Base-by-base conservation (phyloP, 768 basidiomycete genomes). In the Mycena rosella region DNA sequence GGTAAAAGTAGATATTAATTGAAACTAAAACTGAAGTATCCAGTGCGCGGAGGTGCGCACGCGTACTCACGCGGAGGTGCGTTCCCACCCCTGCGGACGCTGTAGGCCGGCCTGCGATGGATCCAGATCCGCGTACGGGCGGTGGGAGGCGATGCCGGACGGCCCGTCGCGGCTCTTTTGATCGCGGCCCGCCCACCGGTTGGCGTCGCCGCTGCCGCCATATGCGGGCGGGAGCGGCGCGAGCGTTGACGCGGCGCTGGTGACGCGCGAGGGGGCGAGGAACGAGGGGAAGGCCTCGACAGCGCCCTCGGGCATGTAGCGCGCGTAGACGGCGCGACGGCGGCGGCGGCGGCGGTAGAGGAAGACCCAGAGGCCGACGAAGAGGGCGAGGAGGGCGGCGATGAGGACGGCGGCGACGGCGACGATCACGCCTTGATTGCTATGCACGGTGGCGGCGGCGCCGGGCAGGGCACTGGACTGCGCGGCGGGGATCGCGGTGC, bases 281-380 rank as follows among this genome's bases (percentile, higher is more conserved):
- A 32, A 48, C 29, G 45, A 6, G 36, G 68, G 66, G 57, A 65
- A 69, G 17, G 67, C 56, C 42, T 40, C 44, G 30, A 69, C 60
- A 32, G 63, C 27, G 60, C 68, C 71, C 17, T 63, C 49, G 51
- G 67, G 65, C 56, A 66, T 60, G 60, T 63, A 64, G 11, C 29
- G 61, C 30, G 60, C 64, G 45, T 72, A 69, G 32, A 65, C n/a
- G 22, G 34, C 58, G 29, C 71, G 71, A 20, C 62, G 67, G 38
- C 36, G 66, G 51, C 68, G 55, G 27, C 49, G 60, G 40, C 67
- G 60, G 42, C 65, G 68, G 52, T 55, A 32, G 38, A 69, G 42
- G 49, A 63, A 40, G n/a, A 58, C 13, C 15, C 40, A 55, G 49
- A 72, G 67, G 13, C 53, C 32, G 53, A 15, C 9, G 54, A 68